Conservation (phyloP, 345 rosid genomes). For the Salix caprea region DNA sequence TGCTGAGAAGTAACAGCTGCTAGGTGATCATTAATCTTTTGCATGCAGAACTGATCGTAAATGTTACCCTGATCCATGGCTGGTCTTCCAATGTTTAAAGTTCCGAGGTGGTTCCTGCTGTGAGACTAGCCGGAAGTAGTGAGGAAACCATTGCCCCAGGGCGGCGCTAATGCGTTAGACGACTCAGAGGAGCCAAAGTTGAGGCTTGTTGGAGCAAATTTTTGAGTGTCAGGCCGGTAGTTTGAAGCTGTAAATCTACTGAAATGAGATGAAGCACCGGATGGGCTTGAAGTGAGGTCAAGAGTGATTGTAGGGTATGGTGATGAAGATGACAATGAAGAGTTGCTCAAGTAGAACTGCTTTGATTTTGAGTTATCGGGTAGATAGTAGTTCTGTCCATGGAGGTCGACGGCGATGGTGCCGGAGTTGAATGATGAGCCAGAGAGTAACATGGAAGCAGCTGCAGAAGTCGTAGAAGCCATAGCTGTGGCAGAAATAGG, state of each 20-base stretch:
- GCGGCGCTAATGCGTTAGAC: conserved; percentile 15
- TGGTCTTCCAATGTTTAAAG: conserved; percentile 31
- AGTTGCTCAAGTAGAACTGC: conserved; percentile 42
- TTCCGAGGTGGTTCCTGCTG: conserved; percentile 34
- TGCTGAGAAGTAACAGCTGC: conserved; percentile 17
- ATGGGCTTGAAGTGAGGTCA: conserved; percentile 59
- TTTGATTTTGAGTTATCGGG: conserved; percentile 39
- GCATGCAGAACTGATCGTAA: conserved; percentile 35
- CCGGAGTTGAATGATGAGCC: conserved; percentile 32
- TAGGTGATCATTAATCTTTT: conserved; percentile 20
- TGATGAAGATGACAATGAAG: conserved; percentile 44
- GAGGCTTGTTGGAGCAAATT: conserved; percentile 44
- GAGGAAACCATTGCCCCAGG: conserved; percentile 37
- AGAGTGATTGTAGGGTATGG: conserved; percentile 76
- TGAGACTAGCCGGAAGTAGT: conserved; percentile 17
- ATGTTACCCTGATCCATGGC: conserved; percentile 15
- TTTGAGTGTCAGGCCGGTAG: conserved; percentile 13
- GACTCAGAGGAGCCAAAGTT: conserved; percentile 52
- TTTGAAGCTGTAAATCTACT: conserved; percentile 32
- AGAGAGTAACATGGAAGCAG: conserved; percentile 78
- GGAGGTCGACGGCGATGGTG: conserved; percentile 34
- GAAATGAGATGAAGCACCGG: conserved; percentile 34
- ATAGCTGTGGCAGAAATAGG: conserved; percentile 84
- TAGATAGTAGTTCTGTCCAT: conserved; percentile 46
- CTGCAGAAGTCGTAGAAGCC: conserved; percentile 94